Conservation (phyloP, 2,329 filamentous ascomycete species). For the Alternaria brassicicola region DNA sequence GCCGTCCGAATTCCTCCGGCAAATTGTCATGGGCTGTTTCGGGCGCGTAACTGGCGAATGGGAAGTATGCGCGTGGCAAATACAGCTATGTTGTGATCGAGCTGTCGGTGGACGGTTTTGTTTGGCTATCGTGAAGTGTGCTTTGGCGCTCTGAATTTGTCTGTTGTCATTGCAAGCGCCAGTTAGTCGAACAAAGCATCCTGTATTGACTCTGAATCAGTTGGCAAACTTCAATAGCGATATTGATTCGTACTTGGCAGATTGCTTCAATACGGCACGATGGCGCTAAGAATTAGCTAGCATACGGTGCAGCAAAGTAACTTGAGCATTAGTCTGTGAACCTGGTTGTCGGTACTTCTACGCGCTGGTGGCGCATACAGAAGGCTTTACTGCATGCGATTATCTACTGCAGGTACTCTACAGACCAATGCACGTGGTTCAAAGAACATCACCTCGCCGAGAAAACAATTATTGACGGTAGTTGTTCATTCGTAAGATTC, state of each 20-base stretch:
- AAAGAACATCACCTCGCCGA: background rate
- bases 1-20: background rate
- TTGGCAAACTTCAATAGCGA: background rate
- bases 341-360: slow-evolving; percentile 1
- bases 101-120: background rate
- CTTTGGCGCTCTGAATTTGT: background rate
- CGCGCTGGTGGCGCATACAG: background rate
- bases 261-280: slow-evolving; percentile 1
- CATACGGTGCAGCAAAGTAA: background rate
- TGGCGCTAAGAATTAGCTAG: background rate
- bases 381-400: background rate
- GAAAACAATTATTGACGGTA: background rate
- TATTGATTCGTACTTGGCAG: background rate
- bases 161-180: background rate
- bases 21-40: background rate
- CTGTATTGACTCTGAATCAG: background rate
- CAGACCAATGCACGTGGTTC: background rate
- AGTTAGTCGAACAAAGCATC: background rate
- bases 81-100: background rate
- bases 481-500: slow-evolving; percentile 1
- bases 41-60: background rate
- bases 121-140: background rate
- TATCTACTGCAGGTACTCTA: background rate
- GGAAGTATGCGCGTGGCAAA: background rate
- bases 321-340: background rate